Conservation (phyloP, 306 rosid species). For the Neltuma alba region DNA sequence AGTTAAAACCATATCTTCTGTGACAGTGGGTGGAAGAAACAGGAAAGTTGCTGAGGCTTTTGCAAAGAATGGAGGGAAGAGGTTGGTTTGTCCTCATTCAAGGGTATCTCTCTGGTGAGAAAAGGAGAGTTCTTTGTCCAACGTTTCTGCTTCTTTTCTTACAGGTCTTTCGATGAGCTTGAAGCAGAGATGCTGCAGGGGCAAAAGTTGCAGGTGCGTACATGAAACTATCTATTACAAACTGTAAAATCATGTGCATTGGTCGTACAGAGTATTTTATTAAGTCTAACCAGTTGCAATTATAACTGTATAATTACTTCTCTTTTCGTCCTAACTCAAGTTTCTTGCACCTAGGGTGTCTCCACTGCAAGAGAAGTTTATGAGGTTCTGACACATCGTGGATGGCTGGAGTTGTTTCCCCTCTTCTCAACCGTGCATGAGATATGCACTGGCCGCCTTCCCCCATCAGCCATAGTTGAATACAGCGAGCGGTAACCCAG, state of each 20-base stretch:
- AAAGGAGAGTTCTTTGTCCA: not conserved
- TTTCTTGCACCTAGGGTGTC: slow-evolving; percentile 68
- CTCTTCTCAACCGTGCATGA: slow-evolving; percentile 81
- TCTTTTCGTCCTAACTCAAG: slow-evolving; percentile 22
- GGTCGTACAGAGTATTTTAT: not conserved
- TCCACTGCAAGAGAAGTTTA: slow-evolving; percentile 85
- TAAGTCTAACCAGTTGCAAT: not conserved
- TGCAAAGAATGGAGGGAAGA: slow-evolving; percentile 73
- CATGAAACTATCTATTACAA: not conserved
- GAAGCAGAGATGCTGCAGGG: slow-evolving; percentile 88
- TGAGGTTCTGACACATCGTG: slow-evolving; percentile 80
- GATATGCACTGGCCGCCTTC: slow-evolving; percentile 76
- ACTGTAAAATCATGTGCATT: not conserved
- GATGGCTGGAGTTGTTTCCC: slow-evolving; percentile 85
- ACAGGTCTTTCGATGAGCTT: slow-evolving; percentile 85
- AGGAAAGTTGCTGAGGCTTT: slow-evolving; percentile 93
- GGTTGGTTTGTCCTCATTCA: slow-evolving; percentile 46
- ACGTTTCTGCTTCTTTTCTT: slow-evolving; percentile 22
- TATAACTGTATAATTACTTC: not conserved
- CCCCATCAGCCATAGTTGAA: slow-evolving; percentile 87
- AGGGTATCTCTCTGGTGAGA: slow-evolving; percentile 2
- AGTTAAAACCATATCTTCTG: slow-evolving; percentile 31
- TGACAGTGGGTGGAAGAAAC: slow-evolving; percentile 97
- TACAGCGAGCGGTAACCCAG: slow-evolving; percentile 54
- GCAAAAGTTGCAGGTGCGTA: slow-evolving; percentile 87